A percentile compares a stretch with the other conserved stretches of the same genome.
phyloP scores from a whole-genome alignment of 2,329 filamentous ascomycete species.

The Cladophialophora chaetospira region DNA sequence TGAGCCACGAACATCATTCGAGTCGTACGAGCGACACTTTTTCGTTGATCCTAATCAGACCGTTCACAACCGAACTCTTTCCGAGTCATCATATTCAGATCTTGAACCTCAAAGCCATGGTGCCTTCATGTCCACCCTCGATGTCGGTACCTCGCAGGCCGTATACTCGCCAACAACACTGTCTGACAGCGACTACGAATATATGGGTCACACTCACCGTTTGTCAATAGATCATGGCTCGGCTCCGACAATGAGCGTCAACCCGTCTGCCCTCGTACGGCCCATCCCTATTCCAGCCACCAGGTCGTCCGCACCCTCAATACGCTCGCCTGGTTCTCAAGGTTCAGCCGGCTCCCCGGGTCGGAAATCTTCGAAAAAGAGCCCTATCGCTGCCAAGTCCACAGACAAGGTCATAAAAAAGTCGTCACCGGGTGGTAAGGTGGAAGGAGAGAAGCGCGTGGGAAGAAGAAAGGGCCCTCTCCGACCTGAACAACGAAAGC shows the following conservation, averaged over 20 bases:
- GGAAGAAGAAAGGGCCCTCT: constrained; percentile 87
- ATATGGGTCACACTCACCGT: constrained; percentile 44
- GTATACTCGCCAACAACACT: constrained; percentile 85
- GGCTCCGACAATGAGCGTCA: constrained; percentile 55
- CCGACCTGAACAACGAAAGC: constrained; percentile 89
- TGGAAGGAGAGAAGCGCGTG: constrained; percentile 89
- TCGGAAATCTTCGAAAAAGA: constrained; percentile 69
- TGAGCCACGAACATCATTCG: constrained; percentile 72
- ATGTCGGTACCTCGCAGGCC: constrained; percentile 73
- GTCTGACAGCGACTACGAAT: constrained; percentile 63
- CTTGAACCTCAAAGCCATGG: constrained; percentile 60
- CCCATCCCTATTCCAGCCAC: constrained; percentile 59
- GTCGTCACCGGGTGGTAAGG: constrained; percentile 70
- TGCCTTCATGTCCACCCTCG: constrained; percentile 75
- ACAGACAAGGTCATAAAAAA: constrained; percentile 84
- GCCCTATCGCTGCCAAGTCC: constrained; percentile 74
- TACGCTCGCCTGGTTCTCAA: constrained; percentile 62
- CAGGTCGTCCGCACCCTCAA: constrained; percentile 56
- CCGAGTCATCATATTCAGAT: constrained; percentile 79
- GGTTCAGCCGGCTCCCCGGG: constrained; percentile 65
- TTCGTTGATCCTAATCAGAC: constrained; percentile 94
- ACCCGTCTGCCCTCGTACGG: constrained; percentile 67
- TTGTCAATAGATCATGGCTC: constrained; percentile 46
- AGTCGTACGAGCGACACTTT: constrained; percentile 64
- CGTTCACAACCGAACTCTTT: constrained; percentile 81